Evolutionary conservation across 495 filamentous ascomycete species (phyloP).

Genomic region (Aspergillus ostianus): DNA sequence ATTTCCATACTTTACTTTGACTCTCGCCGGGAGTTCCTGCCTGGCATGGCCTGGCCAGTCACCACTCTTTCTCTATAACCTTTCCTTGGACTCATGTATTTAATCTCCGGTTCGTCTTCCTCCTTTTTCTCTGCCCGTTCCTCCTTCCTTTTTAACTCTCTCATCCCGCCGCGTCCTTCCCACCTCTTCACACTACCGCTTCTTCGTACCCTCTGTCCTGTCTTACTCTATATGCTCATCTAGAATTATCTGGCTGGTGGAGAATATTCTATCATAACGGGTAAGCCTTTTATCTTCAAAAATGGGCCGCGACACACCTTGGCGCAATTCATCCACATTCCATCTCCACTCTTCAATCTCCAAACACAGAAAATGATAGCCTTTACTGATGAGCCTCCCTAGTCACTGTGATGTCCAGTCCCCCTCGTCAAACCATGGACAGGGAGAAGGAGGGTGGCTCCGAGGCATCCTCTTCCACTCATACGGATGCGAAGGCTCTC

Average conservation of each 20-base stretch:
- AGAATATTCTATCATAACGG: background rate
- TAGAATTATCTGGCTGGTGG: background rate
- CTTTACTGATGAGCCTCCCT: background rate
- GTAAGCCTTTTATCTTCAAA: slow-evolving; percentile 1
- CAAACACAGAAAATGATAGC: background rate
- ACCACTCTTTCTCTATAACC: background rate
- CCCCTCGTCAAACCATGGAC: slow-evolving; percentile 20
- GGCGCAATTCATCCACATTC: background rate
- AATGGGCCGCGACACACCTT: background rate
- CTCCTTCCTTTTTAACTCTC: slow-evolving; percentile 18
- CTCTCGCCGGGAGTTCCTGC: slow-evolving; percentile 18
- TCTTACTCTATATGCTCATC: slow-evolving; percentile 6
- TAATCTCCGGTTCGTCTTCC: slow-evolving; percentile 7
- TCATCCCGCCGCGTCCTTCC: background rate
- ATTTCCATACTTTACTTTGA: background rate
- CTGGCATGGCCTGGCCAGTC: slow-evolving; percentile 11
- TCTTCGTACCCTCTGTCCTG: background rate
- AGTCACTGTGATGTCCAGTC: slow-evolving; percentile 19
- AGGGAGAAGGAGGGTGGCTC: slow-evolving; percentile 34
- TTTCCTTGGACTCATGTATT: background rate
- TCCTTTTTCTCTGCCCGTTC: slow-evolving; percentile 1
- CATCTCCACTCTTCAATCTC: background rate
- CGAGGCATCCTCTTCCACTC: slow-evolving; percentile 37
- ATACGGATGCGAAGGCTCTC: slow-evolving; percentile 29
- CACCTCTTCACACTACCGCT: slow-evolving; percentile 11